Conservation (phyloP, 78 protist genomes). For the Emiliania huxleyi region DNA sequence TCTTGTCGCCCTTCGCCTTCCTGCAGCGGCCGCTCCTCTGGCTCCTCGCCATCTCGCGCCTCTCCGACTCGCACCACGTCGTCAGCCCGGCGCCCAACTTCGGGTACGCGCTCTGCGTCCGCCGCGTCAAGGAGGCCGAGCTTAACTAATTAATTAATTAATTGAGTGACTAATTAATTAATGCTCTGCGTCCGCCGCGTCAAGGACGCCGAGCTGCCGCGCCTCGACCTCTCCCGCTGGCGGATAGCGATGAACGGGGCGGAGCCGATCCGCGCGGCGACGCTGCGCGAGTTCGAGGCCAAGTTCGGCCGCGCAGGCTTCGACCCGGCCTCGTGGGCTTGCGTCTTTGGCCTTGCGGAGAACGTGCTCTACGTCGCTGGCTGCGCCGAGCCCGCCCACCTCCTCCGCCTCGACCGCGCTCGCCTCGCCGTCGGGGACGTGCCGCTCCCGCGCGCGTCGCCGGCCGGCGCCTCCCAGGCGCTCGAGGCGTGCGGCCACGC, state of each 20-base stretch:
- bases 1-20: background rate
- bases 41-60: background rate
- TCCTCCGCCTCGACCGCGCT: background rate
- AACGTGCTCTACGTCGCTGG: background rate
- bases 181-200: background rate
- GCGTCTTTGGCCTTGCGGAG: background rate
- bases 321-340: too few relatives aligned
- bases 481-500: background rate
- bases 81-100: background rate
- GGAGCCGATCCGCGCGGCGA: background rate
- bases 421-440: background rate
- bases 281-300: background rate
- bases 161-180: too few relatives aligned
- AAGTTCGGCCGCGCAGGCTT: background rate
- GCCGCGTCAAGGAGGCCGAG: too few relatives aligned
- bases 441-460: background rate
- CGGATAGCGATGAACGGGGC: background rate
- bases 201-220: background rate
- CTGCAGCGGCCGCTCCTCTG: background rate
- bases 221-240: background rate
- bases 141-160: too few relatives aligned
- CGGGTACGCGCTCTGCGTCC: background rate
- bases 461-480: background rate
- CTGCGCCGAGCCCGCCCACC: background rate
- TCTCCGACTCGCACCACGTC: background rate